A percentile compares a stretch with the other conserved stretches of the same genome.
Evolutionary conservation across 2,329 filamentous ascomycete genomes (phyloP).

Genomic region (Alternaria burnsii): DNA sequence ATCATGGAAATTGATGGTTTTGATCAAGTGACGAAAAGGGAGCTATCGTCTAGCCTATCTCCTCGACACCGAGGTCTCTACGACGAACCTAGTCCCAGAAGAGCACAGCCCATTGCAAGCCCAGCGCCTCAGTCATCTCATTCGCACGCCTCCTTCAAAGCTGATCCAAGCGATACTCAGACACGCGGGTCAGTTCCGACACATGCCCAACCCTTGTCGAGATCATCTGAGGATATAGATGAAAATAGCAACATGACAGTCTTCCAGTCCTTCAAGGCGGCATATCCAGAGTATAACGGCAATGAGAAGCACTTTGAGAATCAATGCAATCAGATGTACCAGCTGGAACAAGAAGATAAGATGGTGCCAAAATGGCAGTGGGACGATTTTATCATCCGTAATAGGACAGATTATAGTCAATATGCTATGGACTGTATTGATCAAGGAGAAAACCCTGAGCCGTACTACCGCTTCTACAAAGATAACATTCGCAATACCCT

Average conservation of each 20-base stretch:
- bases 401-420: conserved; percentile 41
- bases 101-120: not conserved
- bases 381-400: conserved; percentile 52
- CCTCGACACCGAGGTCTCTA: conserved; percentile 33
- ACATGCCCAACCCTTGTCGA: not conserved
- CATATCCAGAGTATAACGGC: conserved; percentile 50
- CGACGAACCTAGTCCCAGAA: conserved; percentile 19
- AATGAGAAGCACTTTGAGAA: conserved; percentile 43
- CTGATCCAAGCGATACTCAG: not conserved
- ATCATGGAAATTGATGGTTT: conserved; percentile 15
- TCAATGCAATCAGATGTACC: conserved; percentile 39
- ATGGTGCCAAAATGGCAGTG: conserved; percentile 50
- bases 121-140: not conserved
- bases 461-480: conserved; percentile 48
- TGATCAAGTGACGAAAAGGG: not conserved
- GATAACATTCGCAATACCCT: conserved; percentile 39
- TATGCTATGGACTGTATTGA: conserved; percentile 37
- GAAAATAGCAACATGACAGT: conserved; percentile 12
- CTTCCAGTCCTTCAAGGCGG: conserved; percentile 39
- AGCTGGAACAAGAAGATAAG: conserved; percentile 40
- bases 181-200: not conserved
- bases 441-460: conserved; percentile 31
- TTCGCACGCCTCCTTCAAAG: not conserved
- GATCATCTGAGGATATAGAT: not conserved
- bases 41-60: conserved; percentile 17